phyloP scores from a whole-genome alignment of 73 alveolate genomes.

The Effrenium voratum region DNA sequence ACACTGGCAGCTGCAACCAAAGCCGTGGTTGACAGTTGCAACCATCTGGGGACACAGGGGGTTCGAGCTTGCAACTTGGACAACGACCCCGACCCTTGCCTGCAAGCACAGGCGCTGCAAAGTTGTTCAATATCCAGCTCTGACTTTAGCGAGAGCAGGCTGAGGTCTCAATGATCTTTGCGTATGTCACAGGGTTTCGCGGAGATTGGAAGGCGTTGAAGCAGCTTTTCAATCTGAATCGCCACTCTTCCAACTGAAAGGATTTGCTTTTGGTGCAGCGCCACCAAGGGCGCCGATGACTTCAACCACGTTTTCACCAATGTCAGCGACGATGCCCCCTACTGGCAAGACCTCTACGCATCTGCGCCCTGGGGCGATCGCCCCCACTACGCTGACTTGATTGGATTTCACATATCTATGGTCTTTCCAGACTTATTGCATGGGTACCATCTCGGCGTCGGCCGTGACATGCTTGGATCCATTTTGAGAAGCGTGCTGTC shows the following conservation, averaged over 20 bases:
- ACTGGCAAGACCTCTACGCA: background rate
- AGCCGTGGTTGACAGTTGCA: background rate
- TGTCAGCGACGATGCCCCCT: background rate
- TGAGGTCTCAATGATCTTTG: background rate
- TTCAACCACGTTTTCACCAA: background rate
- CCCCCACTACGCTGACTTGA: background rate
- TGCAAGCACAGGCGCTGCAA: too few species aligned
- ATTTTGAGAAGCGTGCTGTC: background rate
- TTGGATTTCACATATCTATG: background rate
- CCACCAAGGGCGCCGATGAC: background rate
- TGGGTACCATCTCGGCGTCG: background rate
- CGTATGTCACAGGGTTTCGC: background rate
- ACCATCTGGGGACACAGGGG: background rate
- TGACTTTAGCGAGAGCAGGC: background rate
- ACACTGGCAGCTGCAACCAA: background rate
- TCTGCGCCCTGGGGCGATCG: background rate
- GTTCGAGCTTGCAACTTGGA: background rate
- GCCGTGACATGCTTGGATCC: background rate
- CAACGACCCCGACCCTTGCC: too few species aligned
- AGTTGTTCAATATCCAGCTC: too few species aligned
- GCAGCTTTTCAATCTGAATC: background rate
- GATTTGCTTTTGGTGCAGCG: constrained; percentile 37
- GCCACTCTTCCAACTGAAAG: background rate
- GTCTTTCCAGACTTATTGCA: background rate
- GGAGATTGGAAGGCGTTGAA: constrained; percentile 68